Conservation (phyloP, 495 filamentous ascomycete species). For the Neurospora tetraspora region DNA sequence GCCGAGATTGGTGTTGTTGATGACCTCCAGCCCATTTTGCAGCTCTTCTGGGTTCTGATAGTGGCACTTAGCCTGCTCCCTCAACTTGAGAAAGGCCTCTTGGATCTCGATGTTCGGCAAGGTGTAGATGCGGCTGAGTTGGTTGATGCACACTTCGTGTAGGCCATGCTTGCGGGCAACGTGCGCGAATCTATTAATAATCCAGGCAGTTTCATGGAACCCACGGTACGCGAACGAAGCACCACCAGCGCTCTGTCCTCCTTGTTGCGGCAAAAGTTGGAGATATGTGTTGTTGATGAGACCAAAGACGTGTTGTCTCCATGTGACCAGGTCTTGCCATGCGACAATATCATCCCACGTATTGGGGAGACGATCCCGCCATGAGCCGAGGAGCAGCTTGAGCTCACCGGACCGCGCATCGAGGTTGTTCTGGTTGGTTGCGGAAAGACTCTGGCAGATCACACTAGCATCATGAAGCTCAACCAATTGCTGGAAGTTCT, state of each 20-base stretch:
- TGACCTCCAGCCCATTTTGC: conserved; percentile 87
- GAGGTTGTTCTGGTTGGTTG: conserved; percentile 75
- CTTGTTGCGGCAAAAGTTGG: conserved; percentile 65
- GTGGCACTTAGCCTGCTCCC: conserved; percentile 96
- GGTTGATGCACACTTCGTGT: conserved; percentile 91
- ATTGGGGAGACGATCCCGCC: conserved; percentile 92
- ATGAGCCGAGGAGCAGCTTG: conserved; percentile 86
- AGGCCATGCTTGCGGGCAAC: conserved; percentile 96
- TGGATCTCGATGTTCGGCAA: conserved; percentile 99
- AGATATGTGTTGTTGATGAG: conserved; percentile 94
- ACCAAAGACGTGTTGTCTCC: conserved; percentile 97
- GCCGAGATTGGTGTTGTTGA: conserved; percentile 98
- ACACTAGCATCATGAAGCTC: conserved; percentile 96
- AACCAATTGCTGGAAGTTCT: conserved; percentile 98
- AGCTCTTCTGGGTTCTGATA: conserved; percentile 92
- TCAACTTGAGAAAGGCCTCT: conserved; percentile 92
- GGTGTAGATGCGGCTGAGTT: conserved; percentile 95
- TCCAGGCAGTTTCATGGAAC: conserved; percentile 99
- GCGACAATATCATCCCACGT: conserved; percentile 99
- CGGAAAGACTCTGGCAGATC: conserved; percentile 78
- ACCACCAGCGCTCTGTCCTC: conserved; percentile 59
- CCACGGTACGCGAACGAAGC: conserved; percentile 89
- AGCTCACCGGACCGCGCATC: conserved; percentile 92
- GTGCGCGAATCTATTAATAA: conserved; percentile 97
- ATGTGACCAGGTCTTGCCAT: conserved; percentile 97